phyloP scores from a whole-genome alignment of 2,329 filamentous ascomycete genomes.

The Stemphylium vesicarium region DNA sequence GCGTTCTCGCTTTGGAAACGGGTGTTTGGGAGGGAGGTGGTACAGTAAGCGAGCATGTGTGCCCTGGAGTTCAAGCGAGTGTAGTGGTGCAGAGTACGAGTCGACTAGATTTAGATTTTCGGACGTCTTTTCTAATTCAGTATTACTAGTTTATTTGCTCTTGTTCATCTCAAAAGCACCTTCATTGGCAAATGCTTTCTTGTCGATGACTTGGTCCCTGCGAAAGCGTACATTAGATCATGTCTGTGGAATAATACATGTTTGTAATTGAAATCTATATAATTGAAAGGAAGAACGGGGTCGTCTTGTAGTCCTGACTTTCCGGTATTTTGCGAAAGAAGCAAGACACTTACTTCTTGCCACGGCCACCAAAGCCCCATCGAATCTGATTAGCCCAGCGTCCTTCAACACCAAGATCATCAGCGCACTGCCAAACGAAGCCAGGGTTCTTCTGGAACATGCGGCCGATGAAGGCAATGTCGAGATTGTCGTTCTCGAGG shows the following conservation, averaged over 20 bases:
- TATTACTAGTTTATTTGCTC: background rate
- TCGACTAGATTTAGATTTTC: background rate
- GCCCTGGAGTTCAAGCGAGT: background rate
- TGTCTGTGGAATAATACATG: background rate
- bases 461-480: conserved; percentile 75
- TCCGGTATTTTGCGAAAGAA: background rate
- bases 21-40: conserved; percentile 28
- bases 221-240: conserved; percentile 5
- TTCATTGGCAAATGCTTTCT: conserved; percentile 33
- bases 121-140: background rate
- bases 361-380: conserved; percentile 63
- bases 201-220: conserved; percentile 29
- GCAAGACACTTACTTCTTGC: conserved; percentile 44
- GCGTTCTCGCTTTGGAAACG: conserved; percentile 34
- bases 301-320: background rate
- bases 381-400: conserved; percentile 74
- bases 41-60: too few species aligned
- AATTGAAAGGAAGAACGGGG: background rate
- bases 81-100: too few species aligned
- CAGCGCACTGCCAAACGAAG: conserved; percentile 74
- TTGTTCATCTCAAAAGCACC: conserved; percentile 30
- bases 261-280: background rate
- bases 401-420: conserved; percentile 73
- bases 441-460: conserved; percentile 84
- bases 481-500: conserved; percentile 53